Evolutionary conservation across 2,329 filamentous ascomycete species (phyloP), one percentile per base, ranked within the genome.

Genomic region (Phialophora verrucosa): DNA sequence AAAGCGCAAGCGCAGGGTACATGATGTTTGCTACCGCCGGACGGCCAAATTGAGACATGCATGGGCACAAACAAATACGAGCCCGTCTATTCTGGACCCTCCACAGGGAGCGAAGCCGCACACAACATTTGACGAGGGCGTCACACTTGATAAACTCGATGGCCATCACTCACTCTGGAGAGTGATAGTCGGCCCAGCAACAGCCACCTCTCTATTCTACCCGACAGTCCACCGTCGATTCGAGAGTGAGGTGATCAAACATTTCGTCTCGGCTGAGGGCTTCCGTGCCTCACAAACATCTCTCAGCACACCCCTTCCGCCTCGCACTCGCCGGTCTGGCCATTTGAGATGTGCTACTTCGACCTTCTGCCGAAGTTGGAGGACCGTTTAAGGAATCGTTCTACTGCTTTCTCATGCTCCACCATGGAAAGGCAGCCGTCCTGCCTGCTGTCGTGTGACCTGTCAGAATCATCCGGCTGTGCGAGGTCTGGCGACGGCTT

Each of bases 391-490:
- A 58, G 54, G 35, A 50, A 59, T 31, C 12, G 58, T 53, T 51
- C 32, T 51, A 55, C 32, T 55, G 11, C 29, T 35, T 55, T 38
- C 47, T 59, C 32, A 27, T 58, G 59, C 51, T 65, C 62, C 59
- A 57, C 59, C 47, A 32, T 53, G 60, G 61, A 25, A 66, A 59
- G 63, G 59, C 62, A 44, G 59, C 56, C 51, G 60, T 47, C 47
- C 53, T 62, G 27, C 49, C 42, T 66, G 38, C 60, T 62, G 67
- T 55, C 42, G 67, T 69, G 67, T 62, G 57, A 64, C 60, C 57
- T 66, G 67, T 69, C 67, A 66, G 35, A 64, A 60, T 55, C 62
- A 63, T 54, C 58, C 64, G 61, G 61, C 58, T 66, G 64, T 69
- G 51, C 57, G 23, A 66, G 63, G 47, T 54, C 60, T 32, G 49